Evolutionary conservation across 192 early-diverging fungal genomes (phyloP).

Genomic region (Geranomyces michiganensis): DNA sequence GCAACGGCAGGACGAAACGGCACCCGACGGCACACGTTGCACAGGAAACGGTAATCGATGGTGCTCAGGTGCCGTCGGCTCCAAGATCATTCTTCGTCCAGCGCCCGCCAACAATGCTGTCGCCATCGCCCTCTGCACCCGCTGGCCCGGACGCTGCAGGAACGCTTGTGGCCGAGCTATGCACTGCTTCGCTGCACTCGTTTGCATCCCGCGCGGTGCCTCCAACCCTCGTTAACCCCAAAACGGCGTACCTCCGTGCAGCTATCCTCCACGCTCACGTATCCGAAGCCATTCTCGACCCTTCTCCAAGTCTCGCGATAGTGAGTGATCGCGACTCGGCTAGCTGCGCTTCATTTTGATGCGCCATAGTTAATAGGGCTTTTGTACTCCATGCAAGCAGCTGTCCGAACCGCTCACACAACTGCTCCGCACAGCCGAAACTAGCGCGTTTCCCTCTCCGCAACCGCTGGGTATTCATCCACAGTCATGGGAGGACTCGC

Average conservation of each 20-base stretch:
- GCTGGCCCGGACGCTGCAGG: too few relatives aligned
- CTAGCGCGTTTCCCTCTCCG: background rate
- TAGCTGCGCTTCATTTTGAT: background rate
- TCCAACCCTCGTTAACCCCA: background rate
- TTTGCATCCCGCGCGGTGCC: background rate
- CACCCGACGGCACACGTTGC: too few relatives aligned
- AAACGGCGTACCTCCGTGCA: background rate
- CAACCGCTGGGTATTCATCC: background rate
- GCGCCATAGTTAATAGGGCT: too few relatives aligned
- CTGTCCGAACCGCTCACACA: background rate
- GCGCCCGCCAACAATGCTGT: too few relatives aligned
- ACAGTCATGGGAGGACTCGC: background rate
- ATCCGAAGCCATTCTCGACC: constrained; percentile 9
- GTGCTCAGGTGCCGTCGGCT: too few relatives aligned
- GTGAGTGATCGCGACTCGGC: background rate
- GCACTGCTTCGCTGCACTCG: too few relatives aligned
- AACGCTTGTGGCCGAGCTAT: too few relatives aligned
- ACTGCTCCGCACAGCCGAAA: constrained; percentile 5
- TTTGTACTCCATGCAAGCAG: background rate
- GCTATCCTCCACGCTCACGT: constrained; percentile 12
- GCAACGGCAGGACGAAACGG: too few relatives aligned
- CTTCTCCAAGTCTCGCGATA: background rate
- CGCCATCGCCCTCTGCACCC: too few relatives aligned
- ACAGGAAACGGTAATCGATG: too few relatives aligned
- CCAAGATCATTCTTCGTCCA: too few relatives aligned